Evolutionary conservation across 1,139 yeast genomes (phyloP).

Genomic region (Zygoascus sp.): DNA sequence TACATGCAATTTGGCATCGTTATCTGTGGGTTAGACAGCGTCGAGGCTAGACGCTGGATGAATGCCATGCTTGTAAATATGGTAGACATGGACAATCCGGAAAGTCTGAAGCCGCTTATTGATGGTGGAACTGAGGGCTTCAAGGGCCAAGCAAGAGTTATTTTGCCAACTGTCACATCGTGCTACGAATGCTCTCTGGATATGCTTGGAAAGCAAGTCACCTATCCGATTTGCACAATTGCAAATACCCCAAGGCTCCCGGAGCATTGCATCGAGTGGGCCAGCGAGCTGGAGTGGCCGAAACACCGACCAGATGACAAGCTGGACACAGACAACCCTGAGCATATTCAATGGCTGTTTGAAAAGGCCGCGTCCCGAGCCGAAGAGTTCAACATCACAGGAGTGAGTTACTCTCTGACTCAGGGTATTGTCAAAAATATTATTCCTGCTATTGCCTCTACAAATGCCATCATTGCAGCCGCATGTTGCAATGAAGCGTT

Average conservation of each 20-base stretch:
- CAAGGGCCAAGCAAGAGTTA: slow-evolving; percentile 85
- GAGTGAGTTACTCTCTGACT: slow-evolving; percentile 67
- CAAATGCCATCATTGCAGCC: slow-evolving; percentile 91
- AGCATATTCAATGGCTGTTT: slow-evolving; percentile 64
- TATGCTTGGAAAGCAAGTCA: slow-evolving; percentile 62
- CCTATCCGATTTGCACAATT: slow-evolving; percentile 89
- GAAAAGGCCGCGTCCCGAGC: slow-evolving; percentile 59
- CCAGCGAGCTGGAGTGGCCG: slow-evolving; percentile 75
- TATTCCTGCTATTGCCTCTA: slow-evolving; percentile 91
- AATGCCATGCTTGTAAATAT: slow-evolving; percentile 67
- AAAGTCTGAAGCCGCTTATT: slow-evolving; percentile 67
- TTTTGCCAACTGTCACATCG: slow-evolving; percentile 76
- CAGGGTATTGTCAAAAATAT: slow-evolving; percentile 89
- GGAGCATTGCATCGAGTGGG: slow-evolving; percentile 95
- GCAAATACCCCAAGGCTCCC: slow-evolving; percentile 92
- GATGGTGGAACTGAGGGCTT: slow-evolving; percentile 98
- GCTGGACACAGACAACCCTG: slow-evolving; percentile 67
- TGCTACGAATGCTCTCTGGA: slow-evolving; percentile 92
- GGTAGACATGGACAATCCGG: slow-evolving; percentile 51
- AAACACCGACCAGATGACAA: slow-evolving; percentile 42
- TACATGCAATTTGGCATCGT: slow-evolving; percentile 68
- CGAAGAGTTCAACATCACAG: slow-evolving; percentile 54
- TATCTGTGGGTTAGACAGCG: slow-evolving; percentile 83
- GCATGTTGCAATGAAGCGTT: slow-evolving; percentile 85
- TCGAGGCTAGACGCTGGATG: slow-evolving; percentile 90